phyloP scores from a whole-genome alignment of 192 early-diverging fungal species.

The Entrophospora sp. region DNA sequence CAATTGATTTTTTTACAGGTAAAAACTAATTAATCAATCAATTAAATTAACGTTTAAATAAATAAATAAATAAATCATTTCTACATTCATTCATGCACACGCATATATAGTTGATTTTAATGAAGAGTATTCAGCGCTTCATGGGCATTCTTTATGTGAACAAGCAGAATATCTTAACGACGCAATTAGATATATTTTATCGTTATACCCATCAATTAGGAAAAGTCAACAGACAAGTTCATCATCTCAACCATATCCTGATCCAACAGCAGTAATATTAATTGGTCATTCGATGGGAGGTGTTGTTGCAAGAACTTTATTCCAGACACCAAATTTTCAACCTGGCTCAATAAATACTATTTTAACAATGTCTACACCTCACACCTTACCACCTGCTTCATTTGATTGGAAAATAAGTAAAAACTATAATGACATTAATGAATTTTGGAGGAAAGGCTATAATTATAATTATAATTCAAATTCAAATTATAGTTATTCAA shows the following conservation, averaged over 20 bases:
- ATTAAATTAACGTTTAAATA: too few species aligned
- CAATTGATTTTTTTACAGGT: conserved; percentile 52
- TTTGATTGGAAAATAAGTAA: conserved; percentile 49
- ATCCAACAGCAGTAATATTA: conserved; percentile 69
- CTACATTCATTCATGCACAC: too few species aligned
- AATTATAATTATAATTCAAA: too few species aligned
- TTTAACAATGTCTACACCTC: conserved; percentile 84
- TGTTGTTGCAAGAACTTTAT: conserved; percentile 76
- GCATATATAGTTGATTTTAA: conserved; percentile 62
- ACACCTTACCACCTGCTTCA: conserved; percentile 67
- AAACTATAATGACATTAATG: conserved; percentile 59
- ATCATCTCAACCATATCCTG: conserved; percentile 19
- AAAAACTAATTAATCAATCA: too few species aligned
- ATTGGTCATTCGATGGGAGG: conserved; percentile 96
- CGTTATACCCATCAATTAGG: conserved; percentile 50
- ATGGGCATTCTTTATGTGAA: conserved; percentile 69
- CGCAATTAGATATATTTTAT: conserved; percentile 66
- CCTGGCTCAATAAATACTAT: conserved; percentile 69
- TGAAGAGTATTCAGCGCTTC: conserved; percentile 88
- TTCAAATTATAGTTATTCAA: too few species aligned
- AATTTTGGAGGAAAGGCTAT: conserved; percentile 56
- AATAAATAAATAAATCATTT: too few species aligned
- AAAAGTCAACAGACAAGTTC: neutral
- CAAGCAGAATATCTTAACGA: conserved; percentile 83
- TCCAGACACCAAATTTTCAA: conserved; percentile 60